Base-by-base conservation (phyloP, 2,329 filamentous ascomycete species). In the Cadophora sp. region DNA sequence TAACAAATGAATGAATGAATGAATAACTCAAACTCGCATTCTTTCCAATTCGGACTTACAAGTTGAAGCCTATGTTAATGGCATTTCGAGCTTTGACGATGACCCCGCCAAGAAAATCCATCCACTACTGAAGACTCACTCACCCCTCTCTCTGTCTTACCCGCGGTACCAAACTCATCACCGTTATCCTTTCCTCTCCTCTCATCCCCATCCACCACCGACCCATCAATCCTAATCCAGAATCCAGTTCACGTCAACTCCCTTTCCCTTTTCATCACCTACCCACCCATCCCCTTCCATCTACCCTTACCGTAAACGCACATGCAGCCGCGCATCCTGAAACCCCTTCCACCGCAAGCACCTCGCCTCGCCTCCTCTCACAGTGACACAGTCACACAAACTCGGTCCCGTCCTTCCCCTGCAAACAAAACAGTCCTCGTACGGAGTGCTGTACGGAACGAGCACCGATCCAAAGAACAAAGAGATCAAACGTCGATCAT, bases 401-500 rank as follows among this genome's bases (percentile, higher is more conserved):
- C 27, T 8, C 18, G 13, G 14, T 16, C 27, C 16, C 27, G n/a
- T n/a, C 14, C 50, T 33, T 39, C 33, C 51, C 33, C 30, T 56
- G 33, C 55, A 58, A 58, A 53, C 24, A 16, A 33, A 48, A 48
- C n/a, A 22, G 6, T 8, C 45, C 6, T n/a, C 20, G 45, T 20
- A 48, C 45, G n/a, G n/a, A n/a, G n/a, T n/a, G n/a, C n/a, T n/a
- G n/a, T n/a, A n/a, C n/a, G n/a, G n/a, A n/a, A n/a, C n/a, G n/a
- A 22, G 11, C 36, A 27, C 41, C 55, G 36, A 58, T 43, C 55
- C 24, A 18, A 4, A 58, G 53, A 43, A 9, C 55, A 58, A 27
- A 6, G 36, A 58, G 55, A 58, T 58, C 55, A 58, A 58, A 58
- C 55, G 36, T 4, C 36, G 55, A 58, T 58, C 55, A 58, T 24